phyloP scores from a whole-genome alignment of 352 stramenopile genomes.

The Pythium dissimile region DNA sequence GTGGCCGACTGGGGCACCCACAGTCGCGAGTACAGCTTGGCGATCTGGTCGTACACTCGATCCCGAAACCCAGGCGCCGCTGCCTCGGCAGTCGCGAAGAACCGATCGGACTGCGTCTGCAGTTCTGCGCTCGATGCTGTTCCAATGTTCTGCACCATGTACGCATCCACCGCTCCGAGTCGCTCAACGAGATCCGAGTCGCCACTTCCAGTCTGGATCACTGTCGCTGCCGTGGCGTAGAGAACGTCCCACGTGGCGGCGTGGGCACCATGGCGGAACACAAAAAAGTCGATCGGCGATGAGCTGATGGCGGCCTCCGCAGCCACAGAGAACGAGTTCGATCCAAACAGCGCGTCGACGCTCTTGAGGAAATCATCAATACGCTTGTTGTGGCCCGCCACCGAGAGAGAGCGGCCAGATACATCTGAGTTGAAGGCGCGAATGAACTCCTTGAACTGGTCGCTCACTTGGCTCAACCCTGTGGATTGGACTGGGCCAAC shows the following conservation, averaged over 20 bases:
- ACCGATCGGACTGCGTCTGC: background rate
- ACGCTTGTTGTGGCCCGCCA: background rate
- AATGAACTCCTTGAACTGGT: background rate
- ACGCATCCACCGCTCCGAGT: background rate
- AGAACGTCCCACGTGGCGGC: slow-evolving; percentile 8
- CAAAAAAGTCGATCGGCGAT: slow-evolving; percentile 6
- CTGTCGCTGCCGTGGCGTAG: background rate
- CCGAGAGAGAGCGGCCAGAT: background rate
- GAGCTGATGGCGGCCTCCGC: background rate
- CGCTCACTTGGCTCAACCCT: background rate
- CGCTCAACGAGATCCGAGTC: background rate
- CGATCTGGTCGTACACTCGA: background rate
- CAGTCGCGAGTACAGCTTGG: slow-evolving; percentile 2
- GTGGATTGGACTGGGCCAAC: background rate
- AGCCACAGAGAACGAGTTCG: background rate
- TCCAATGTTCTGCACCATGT: background rate
- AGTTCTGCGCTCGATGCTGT: background rate
- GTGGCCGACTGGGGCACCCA: no score
- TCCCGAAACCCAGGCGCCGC: background rate
- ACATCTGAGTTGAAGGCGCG: background rate
- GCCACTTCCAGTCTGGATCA: background rate
- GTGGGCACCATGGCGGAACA: background rate
- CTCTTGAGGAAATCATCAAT: background rate
- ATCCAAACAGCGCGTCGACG: background rate
- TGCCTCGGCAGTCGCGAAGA: background rate